Conservation (phyloP, 805 yeast species). For the Starmerella sirachaensis region DNA sequence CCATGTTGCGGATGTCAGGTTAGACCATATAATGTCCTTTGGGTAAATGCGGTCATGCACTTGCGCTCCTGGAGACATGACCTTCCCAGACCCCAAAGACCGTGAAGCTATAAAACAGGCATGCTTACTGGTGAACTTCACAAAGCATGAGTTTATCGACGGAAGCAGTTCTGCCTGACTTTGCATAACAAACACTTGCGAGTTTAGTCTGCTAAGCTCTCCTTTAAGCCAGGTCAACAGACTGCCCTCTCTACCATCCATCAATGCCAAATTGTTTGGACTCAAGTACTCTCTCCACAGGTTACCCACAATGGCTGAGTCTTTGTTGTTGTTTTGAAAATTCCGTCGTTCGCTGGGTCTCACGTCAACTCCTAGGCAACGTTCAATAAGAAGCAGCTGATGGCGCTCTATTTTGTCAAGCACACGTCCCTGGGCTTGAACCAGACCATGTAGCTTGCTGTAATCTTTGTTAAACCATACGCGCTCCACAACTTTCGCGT, state of each 20-base stretch:
- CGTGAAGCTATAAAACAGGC: conserved; percentile 55
- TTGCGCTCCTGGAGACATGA: conserved; percentile 8
- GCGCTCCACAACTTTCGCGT: conserved; percentile 40
- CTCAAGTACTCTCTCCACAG: conserved; percentile 38
- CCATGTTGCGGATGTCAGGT: conserved; percentile 35
- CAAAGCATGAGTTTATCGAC: conserved; percentile 33
- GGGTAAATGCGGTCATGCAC: conserved; percentile 42
- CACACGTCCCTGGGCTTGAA: conserved; percentile 25
- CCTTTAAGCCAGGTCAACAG: conserved; percentile 49
- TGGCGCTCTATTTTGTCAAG: conserved; percentile 33
- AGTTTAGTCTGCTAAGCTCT: conserved; percentile 51
- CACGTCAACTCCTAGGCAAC: conserved; percentile 20
- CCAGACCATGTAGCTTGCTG: conserved; percentile 29
- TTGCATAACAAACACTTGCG: conserved; percentile 46
- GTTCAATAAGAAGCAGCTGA: conserved; percentile 32
- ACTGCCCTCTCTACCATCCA: conserved; percentile 10
- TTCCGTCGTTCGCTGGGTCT: background rate
- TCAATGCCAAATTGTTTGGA: conserved; percentile 34
- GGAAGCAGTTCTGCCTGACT: conserved; percentile 31
- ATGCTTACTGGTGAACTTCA: conserved; percentile 45
- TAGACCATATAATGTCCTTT: conserved; percentile 60
- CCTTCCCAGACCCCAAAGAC: conserved; percentile 13
- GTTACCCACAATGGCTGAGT: conserved; percentile 17
- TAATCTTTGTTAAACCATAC: conserved; percentile 50
- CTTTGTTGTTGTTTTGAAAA: conserved; percentile 5